Conservation (phyloP, 2,329 filamentous ascomycete genomes). For the Aspergillus neoniger region DNA sequence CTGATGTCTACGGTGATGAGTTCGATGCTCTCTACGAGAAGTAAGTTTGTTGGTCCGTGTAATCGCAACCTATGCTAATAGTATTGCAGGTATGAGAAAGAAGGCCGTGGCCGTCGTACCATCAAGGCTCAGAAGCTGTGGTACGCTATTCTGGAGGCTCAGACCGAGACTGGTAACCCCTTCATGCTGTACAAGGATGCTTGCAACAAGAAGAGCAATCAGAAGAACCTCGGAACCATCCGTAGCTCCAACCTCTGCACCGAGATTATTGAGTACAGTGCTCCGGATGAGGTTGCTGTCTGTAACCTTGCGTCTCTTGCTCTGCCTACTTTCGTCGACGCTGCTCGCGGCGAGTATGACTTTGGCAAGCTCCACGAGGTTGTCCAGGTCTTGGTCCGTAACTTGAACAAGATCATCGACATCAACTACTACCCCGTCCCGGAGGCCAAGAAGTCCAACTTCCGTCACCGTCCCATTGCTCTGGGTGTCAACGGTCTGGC, state of each 20-base stretch:
- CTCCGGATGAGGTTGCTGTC: conserved; percentile 96
- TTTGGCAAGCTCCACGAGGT: conserved; percentile 97
- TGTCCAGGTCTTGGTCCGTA: conserved; percentile 85
- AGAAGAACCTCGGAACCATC: conserved; percentile 98
- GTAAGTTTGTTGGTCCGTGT: conserved; percentile 26
- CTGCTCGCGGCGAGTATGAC: conserved; percentile 81
- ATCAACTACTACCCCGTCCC: conserved; percentile 97
- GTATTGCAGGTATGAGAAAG: conserved; percentile 71
- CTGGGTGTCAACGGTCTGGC: conserved; percentile 97
- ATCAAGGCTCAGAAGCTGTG: conserved; percentile 98
- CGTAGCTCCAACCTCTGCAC: conserved; percentile 99
- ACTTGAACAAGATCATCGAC: conserved; percentile 98
- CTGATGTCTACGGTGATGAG: conserved; percentile 96
- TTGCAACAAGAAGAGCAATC: conserved; percentile 99
- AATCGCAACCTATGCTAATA: conserved; percentile 11
- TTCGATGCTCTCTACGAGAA: conserved; percentile 90
- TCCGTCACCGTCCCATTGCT: conserved; percentile 93
- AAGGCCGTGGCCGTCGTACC: conserved; percentile 84
- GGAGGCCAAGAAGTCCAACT: conserved; percentile 93
- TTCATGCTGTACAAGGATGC: conserved; percentile 99
- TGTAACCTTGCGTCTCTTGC: conserved; percentile 97
- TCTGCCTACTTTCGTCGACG: conserved; percentile 87
- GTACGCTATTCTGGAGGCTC: conserved; percentile 97
- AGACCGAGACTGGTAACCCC: conserved; percentile 97
- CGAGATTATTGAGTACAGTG: conserved; percentile 96